Evolutionary conservation across 108 stramenopile species (phyloP).

Genomic region (Skeletonema grethae): DNA sequence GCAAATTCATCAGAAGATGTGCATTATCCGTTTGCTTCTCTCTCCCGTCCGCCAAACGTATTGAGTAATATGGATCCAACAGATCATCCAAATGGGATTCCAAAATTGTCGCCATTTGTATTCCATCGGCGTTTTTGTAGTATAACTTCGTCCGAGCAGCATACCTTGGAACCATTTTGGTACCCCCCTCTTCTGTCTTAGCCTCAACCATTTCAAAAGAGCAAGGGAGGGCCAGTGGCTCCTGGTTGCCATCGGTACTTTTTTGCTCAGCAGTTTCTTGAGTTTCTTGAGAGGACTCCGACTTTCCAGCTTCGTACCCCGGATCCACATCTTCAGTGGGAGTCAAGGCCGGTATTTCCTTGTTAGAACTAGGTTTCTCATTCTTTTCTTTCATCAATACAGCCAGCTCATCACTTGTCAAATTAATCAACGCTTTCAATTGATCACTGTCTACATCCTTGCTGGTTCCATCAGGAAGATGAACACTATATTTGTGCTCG

Average conservation of each 20-base stretch:
- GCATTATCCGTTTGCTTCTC: constrained; percentile 65
- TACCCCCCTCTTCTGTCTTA: constrained; percentile 40
- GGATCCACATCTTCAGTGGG: constrained; percentile 1
- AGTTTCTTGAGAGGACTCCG: not conserved
- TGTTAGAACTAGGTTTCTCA: constrained; percentile 7
- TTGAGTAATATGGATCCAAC: constrained; percentile 52
- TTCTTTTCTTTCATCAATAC: constrained; percentile 46
- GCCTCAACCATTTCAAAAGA: constrained; percentile 45
- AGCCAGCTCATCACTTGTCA: constrained; percentile 34
- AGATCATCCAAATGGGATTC: constrained; percentile 51
- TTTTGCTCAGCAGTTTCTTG: not conserved
- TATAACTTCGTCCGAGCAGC: constrained; percentile 24
- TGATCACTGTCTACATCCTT: constrained; percentile 14
- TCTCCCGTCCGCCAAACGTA: constrained; percentile 43
- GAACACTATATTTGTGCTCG: constrained; percentile 15
- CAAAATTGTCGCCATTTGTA: constrained; percentile 17
- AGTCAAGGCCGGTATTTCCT: not conserved
- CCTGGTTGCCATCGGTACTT: not conserved
- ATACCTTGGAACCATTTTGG: constrained; percentile 40
- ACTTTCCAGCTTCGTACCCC: constrained; percentile 4
- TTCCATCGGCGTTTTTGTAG: constrained; percentile 36
- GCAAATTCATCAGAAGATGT: constrained; percentile 22
- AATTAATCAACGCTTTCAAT: constrained; percentile 32
- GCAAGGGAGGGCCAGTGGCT: constrained; percentile 19
- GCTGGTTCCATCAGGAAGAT: constrained; percentile 25